These are phyloP conservation scores for Malbranchea zuffiana DNA, from an alignment of 2,329 filamentous ascomycete species.

Conservation along the genomic window DNA sequence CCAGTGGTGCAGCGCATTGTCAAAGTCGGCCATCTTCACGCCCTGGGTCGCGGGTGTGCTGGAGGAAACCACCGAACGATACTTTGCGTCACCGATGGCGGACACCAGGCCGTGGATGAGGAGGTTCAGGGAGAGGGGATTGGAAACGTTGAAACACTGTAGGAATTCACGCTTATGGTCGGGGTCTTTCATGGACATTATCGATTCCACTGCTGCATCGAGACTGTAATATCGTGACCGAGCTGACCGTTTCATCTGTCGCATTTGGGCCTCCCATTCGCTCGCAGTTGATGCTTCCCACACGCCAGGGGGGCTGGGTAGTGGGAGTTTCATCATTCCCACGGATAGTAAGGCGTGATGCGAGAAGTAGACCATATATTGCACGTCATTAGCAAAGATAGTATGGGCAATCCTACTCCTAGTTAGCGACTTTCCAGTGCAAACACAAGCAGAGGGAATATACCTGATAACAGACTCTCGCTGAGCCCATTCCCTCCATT, in stretches of 20 bases:
- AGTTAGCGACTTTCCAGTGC: background rate
- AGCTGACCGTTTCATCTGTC: slow-evolving; percentile 12
- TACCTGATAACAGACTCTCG: slow-evolving; percentile 18
- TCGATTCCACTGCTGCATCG: slow-evolving; percentile 15
- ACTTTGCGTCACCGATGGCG: slow-evolving; percentile 17
- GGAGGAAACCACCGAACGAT: slow-evolving; percentile 15
- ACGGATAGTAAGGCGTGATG: slow-evolving; percentile 17
- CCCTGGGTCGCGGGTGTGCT: slow-evolving; percentile 8
- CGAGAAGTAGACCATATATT: slow-evolving; percentile 18
- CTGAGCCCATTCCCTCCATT: slow-evolving; percentile 18
- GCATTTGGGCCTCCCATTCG: slow-evolving; percentile 16
- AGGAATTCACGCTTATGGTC: slow-evolving; percentile 14
- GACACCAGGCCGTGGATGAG: slow-evolving; percentile 17
- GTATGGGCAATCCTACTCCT: slow-evolving; percentile 16
- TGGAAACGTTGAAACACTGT: slow-evolving; percentile 13
- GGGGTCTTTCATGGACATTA: slow-evolving; percentile 15
- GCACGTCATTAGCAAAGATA: slow-evolving; percentile 17
- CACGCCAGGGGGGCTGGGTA: slow-evolving; percentile 16
- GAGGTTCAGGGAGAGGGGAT: slow-evolving; percentile 15
- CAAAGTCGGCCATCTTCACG: slow-evolving; percentile 15
- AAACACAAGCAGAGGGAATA: background rate
- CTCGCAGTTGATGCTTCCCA: slow-evolving; percentile 16
- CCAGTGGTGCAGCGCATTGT: slow-evolving; percentile 15
- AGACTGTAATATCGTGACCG: slow-evolving; percentile 15
- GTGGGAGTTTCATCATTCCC: slow-evolving; percentile 18